phyloP scores from a whole-genome alignment of 2,329 filamentous ascomycete species.

The Aspergillus udagawae region DNA sequence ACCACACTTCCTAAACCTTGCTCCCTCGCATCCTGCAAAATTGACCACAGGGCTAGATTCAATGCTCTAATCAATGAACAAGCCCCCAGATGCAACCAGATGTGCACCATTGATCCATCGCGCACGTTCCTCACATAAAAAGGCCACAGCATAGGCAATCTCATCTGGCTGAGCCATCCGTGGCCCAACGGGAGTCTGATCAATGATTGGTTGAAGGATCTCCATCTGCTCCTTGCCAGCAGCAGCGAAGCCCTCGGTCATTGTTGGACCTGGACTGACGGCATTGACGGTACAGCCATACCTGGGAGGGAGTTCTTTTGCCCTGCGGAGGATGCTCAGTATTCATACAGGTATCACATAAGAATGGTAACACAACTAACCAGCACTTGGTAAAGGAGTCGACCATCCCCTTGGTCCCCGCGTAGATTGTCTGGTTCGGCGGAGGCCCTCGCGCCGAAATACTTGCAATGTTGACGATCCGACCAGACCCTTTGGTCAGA shows the following conservation, averaged over 20 bases:
- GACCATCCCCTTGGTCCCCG: constrained; percentile 49
- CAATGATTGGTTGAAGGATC: constrained; percentile 35
- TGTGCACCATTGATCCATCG: constrained; percentile 48
- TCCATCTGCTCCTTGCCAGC: constrained; percentile 41
- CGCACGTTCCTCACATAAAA: constrained; percentile 42
- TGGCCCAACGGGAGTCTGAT: constrained; percentile 16
- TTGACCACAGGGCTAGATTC: too few relatives aligned
- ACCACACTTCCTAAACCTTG: too few relatives aligned
- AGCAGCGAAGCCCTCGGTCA: constrained; percentile 33
- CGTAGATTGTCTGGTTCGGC: constrained; percentile 44
- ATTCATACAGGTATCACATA: background rate
- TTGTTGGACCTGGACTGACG: constrained; percentile 43
- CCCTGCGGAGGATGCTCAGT: constrained; percentile 10
- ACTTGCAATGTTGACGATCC: constrained; percentile 45
- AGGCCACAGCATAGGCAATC: constrained; percentile 46
- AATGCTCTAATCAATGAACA: too few relatives aligned
- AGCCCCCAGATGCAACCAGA: constrained; percentile 32
- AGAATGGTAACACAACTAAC: constrained; percentile 8
- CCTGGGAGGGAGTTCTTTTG: constrained; percentile 43
- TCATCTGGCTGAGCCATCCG: constrained; percentile 44
- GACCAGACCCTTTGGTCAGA: constrained; percentile 30
- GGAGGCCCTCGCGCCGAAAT: constrained; percentile 34
- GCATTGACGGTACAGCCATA: constrained; percentile 47
- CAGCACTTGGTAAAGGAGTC: constrained; percentile 46
- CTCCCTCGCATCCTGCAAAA: too few relatives aligned